Evolutionary conservation across 1,284 basidiomycete species (phyloP).

Genomic region (Trichosporon ovoides): DNA sequence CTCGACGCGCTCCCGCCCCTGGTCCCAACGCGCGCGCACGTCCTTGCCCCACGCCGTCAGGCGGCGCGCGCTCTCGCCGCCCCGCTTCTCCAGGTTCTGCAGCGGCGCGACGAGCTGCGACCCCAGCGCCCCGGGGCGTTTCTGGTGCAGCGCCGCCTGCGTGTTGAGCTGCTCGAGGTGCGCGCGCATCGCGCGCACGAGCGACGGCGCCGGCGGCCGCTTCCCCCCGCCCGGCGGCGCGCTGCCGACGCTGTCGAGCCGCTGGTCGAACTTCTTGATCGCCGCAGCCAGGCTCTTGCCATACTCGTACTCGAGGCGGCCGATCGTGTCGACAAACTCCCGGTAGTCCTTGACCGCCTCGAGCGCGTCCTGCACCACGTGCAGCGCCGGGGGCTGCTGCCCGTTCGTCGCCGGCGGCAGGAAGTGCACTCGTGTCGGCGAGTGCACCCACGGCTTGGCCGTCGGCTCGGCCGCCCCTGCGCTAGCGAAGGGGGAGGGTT

Average conservation of each 20-base stretch:
- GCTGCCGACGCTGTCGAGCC: constrained; percentile 8
- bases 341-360: constrained; percentile 22
- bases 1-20: constrained; percentile 19
- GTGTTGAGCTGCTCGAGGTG: constrained; percentile 17
- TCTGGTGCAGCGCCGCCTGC: constrained; percentile 17
- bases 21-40: constrained; percentile 19
- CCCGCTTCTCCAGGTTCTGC: constrained; percentile 13
- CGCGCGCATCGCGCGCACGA: constrained; percentile 14
- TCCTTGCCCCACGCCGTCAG: constrained; percentile 20
- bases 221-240: constrained; percentile 11
- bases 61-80: constrained; percentile 14
- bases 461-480: background rate
- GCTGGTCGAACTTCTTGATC: constrained; percentile 19
- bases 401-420: constrained; percentile 12
- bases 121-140: constrained; percentile 13
- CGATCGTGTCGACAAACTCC: constrained; percentile 23
- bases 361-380: constrained; percentile 19
- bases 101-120: constrained; percentile 21
- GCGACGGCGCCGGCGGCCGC: constrained; percentile 13
- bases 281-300: constrained; percentile 17
- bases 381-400: constrained; percentile 4
- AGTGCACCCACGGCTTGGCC: constrained; percentile 16
- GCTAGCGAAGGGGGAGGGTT: background rate
- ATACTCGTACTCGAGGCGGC: constrained; percentile 19
- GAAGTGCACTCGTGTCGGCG: constrained; percentile 16